Evolutionary conservation across 2,329 filamentous ascomycete genomes (phyloP).

Genomic region (Xylariaceae sp.): DNA sequence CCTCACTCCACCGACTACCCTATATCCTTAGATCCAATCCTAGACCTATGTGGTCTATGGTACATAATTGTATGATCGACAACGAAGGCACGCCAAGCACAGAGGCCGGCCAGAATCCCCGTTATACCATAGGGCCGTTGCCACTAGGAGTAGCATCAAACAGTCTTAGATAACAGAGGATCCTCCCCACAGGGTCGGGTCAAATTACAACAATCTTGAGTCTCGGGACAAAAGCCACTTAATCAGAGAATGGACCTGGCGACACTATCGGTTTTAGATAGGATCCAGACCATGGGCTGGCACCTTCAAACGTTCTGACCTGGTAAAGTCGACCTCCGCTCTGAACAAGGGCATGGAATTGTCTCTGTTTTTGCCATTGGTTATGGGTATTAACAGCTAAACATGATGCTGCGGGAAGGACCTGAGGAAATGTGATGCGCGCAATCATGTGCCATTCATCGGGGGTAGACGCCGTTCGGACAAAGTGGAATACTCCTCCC

Average conservation of each 20-base stretch:
- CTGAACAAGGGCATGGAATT: slow-evolving; percentile 26
- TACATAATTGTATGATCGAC: too few relatives aligned
- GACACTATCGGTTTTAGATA: slow-evolving; percentile 19
- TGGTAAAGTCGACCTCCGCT: slow-evolving; percentile 28
- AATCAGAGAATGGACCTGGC: slow-evolving; percentile 26
- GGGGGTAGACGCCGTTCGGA: slow-evolving; percentile 25
- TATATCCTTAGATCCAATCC: too few relatives aligned
- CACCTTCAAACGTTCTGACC: slow-evolving; percentile 15
- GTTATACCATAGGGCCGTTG: too few relatives aligned
- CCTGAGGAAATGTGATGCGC: slow-evolving; percentile 26
- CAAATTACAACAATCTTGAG: neutral
- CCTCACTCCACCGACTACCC: too few relatives aligned
- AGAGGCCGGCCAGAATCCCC: too few relatives aligned
- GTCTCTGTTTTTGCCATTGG: too few relatives aligned
- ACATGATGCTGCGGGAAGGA: slow-evolving; percentile 29
- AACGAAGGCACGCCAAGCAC: too few relatives aligned
- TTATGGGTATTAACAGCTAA: too few relatives aligned
- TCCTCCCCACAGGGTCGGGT: neutral
- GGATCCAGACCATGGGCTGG: slow-evolving; percentile 23
- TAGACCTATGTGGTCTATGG: too few relatives aligned
- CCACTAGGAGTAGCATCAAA: too few relatives aligned
- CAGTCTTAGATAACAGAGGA: too few relatives aligned
- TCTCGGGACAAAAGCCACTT: neutral
- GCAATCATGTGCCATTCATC: slow-evolving; percentile 35
- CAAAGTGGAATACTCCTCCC: slow-evolving; percentile 32